Evolutionary conservation across 2,329 filamentous ascomycete genomes (phyloP), one percentile per base, ranked within the genome.

Genomic region (Hypoxylon sp.): DNA sequence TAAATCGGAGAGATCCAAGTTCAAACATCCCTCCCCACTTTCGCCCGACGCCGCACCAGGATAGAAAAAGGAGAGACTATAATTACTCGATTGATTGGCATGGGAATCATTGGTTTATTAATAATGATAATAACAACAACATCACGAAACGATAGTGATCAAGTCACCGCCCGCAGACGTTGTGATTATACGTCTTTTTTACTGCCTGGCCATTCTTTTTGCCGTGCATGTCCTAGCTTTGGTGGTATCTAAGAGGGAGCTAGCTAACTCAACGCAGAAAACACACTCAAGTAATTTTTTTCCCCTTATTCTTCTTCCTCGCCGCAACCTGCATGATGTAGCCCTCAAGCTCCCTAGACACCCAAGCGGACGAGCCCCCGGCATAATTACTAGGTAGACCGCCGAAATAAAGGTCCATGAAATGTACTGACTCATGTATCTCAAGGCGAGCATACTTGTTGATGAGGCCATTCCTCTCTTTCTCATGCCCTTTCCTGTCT

Each of bases 201-300:
- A 36, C n/a, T n/a, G n/a, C n/a, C 27, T 55, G 25, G 36, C 45
- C 34, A 54, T 46, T 57, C 54, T n/a, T 51, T n/a, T n/a, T n/a
- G n/a, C n/a, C 12, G 38, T 29, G 29, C 21, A 20, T 29, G 23
- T 12, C 38, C 45, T 57, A 54, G 38, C 23, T 51, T n/a, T n/a
- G n/a, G n/a, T n/a, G n/a, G n/a, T n/a, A n/a, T n/a, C n/a, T n/a
- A n/a, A n/a, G n/a, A n/a, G n/a, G n/a, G n/a, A n/a, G 13, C 21
- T 35, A 31, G 7, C n/a, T 31, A 30, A 15, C 25, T 30, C 11
- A 40, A 12, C 3, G n/a, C n/a, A n/a, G n/a, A n/a, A n/a, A n/a
- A n/a, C n/a, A n/a, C n/a, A n/a, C n/a, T n/a, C n/a, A n/a, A n/a
- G n/a, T n/a, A n/a, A n/a, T n/a, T n/a, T n/a, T n/a, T n/a, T n/a